Conservation (phyloP, 495 filamentous ascomycete species). For the Neurospora sp. region DNA sequence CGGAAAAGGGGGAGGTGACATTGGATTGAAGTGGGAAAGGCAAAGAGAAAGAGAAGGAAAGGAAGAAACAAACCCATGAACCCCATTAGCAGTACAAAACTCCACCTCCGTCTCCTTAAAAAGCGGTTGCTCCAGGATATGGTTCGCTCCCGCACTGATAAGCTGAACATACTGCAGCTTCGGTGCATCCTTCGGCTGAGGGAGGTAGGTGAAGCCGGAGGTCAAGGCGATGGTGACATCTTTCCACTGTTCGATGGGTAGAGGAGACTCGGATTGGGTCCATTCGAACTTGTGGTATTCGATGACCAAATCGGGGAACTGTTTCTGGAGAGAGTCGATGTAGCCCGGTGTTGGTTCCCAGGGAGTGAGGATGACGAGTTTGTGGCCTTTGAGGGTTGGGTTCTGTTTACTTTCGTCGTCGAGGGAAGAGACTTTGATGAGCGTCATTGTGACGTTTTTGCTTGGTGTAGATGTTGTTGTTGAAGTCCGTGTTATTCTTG, state of each 20-base stretch:
- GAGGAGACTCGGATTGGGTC: not conserved
- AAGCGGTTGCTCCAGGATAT: conserved; percentile 50
- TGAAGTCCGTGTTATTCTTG: not conserved
- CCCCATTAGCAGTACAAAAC: conserved; percentile 63
- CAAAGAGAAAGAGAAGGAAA: not conserved
- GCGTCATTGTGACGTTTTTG: not conserved
- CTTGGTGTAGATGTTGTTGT: not conserved
- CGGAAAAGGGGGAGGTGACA: too few relatives aligned
- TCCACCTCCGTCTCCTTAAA: conserved; percentile 53
- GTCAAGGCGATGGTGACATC: conserved; percentile 58
- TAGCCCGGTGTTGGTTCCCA: conserved; percentile 29
- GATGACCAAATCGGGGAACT: conserved; percentile 44
- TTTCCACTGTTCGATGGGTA: conserved; percentile 39
- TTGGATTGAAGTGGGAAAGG: too few relatives aligned
- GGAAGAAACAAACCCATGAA: conserved; percentile 45
- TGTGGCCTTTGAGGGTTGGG: conserved; percentile 33
- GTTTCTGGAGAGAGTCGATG: conserved; percentile 31
- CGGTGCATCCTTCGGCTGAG: conserved; percentile 33
- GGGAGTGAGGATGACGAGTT: conserved; percentile 38
- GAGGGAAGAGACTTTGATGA: not conserved
- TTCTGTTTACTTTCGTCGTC: conserved; percentile 7
- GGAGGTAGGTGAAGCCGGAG: conserved; percentile 33
- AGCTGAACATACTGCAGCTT: conserved; percentile 67
- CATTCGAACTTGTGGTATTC: conserved; percentile 12
- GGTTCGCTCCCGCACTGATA: conserved; percentile 65